Conservation (phyloP, 768 basidiomycete species). For the Pleurotus tuoliensis region DNA sequence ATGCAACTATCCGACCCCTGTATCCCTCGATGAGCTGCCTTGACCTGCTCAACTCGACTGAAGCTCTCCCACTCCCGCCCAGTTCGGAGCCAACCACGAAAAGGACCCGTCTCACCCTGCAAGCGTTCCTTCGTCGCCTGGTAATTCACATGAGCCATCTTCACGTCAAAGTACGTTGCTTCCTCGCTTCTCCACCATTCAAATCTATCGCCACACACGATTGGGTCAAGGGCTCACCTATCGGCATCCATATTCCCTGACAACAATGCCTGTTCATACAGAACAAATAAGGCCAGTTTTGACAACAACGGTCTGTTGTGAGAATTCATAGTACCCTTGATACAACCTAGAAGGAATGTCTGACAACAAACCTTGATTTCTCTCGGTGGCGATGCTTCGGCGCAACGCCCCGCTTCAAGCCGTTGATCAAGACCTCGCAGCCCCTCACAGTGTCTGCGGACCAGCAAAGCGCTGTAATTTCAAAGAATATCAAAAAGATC, state of each 20-base stretch:
- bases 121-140: slow-evolving; percentile 49
- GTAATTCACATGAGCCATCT: slow-evolving; percentile 40
- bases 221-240: too few species aligned
- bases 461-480: slow-evolving; percentile 64
- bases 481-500: background rate
- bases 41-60: background rate
- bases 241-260: background rate
- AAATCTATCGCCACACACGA: too few species aligned
- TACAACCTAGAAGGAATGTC: background rate
- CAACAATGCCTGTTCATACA: slow-evolving; percentile 30
- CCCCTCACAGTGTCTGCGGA: slow-evolving; percentile 42
- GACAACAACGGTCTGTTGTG: slow-evolving; percentile 46
- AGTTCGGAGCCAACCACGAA: slow-evolving; percentile 61
- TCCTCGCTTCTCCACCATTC: slow-evolving; percentile 12
- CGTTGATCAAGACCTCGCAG: slow-evolving; percentile 72
- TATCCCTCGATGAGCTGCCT: background rate
- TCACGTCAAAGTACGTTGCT: slow-evolving; percentile 43
- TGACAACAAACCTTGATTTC: slow-evolving; percentile 53
- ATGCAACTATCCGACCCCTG: too few species aligned
- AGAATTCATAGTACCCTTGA: background rate
- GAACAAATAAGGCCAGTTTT: slow-evolving; percentile 48
- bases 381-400: slow-evolving; percentile 62
- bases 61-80: slow-evolving; percentile 55
- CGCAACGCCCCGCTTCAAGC: slow-evolving; percentile 72
- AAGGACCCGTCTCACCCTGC: slow-evolving; percentile 38